Conservation (phyloP, 139 green algal species). For the Eudorina sp. region DNA sequence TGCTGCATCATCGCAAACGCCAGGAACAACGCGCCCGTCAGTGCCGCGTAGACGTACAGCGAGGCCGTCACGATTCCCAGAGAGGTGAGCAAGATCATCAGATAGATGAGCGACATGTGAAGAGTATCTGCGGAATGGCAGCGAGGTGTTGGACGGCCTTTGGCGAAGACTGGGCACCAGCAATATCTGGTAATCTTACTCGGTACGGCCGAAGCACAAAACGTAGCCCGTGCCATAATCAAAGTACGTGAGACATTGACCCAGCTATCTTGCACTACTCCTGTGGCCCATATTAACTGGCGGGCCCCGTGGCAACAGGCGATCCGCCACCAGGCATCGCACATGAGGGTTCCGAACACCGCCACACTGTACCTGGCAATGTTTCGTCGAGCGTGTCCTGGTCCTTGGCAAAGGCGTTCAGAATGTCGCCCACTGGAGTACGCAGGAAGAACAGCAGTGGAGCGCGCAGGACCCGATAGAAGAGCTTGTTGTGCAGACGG, state of each 20-base stretch:
- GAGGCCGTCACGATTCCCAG: slow-evolving; percentile 67
- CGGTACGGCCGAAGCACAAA: too few relatives aligned
- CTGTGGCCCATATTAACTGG: too few relatives aligned
- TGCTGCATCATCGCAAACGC: slow-evolving; percentile 67
- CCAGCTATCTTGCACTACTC: too few relatives aligned
- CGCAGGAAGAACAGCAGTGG: slow-evolving; percentile 73
- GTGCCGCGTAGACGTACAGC: slow-evolving; percentile 65
- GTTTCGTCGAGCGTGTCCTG: slow-evolving; percentile 70
- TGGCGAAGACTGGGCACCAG: too few relatives aligned
- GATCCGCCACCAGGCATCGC: too few relatives aligned
- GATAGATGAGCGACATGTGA: slow-evolving; percentile 71
- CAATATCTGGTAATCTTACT: too few relatives aligned
- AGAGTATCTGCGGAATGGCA: slow-evolving; percentile 58
- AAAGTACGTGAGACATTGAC: too few relatives aligned
- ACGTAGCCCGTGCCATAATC: too few relatives aligned
- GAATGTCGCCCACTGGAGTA: slow-evolving; percentile 68
- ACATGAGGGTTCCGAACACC: too few relatives aligned
- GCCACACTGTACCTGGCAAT: slow-evolving; percentile 54
- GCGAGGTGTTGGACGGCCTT: too few relatives aligned
- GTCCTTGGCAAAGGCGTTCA: slow-evolving; percentile 70
- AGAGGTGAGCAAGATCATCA: slow-evolving; percentile 68
- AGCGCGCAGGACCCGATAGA: slow-evolving; percentile 67
- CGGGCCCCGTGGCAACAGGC: too few relatives aligned
- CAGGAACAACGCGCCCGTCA: slow-evolving; percentile 55
- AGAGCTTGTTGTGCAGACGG: slow-evolving; percentile 65